Evolutionary conservation across 2,329 filamentous ascomycete species (phyloP).

Genomic region (Cladosporium phlei): DNA sequence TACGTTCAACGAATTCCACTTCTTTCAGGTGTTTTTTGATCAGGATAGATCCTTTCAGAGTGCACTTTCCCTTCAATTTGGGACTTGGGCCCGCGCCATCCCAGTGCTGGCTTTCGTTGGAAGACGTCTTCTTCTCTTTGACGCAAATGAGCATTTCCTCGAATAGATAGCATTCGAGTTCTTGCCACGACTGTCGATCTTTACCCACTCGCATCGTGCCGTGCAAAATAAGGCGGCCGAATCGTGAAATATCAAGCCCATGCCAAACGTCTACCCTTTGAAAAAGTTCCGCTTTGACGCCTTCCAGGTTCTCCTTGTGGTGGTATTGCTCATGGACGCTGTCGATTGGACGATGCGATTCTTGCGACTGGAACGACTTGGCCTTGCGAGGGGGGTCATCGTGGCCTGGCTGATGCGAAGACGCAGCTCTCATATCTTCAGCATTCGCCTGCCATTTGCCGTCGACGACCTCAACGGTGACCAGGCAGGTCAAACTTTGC

Average conservation of each 20-base stretch:
- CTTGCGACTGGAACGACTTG: constrained; percentile 37
- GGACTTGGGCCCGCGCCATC: constrained; percentile 28
- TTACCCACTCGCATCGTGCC: constrained; percentile 91
- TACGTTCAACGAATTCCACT: constrained; percentile 61
- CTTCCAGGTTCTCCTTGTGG: constrained; percentile 63
- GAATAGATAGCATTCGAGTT: constrained; percentile 94
- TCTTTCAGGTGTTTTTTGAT: constrained; percentile 97
- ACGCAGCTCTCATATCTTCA: constrained; percentile 64
- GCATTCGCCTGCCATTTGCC: constrained; percentile 84
- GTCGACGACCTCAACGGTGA: constrained; percentile 90
- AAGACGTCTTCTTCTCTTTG: constrained; percentile 78
- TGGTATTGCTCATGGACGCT: constrained; percentile 56
- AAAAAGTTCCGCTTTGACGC: constrained; percentile 79
- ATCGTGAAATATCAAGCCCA: constrained; percentile 85
- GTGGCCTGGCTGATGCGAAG: constrained; percentile 18
- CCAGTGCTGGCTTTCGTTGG: constrained; percentile 58
- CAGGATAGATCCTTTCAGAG: constrained; percentile 91
- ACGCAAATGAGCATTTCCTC: constrained; percentile 99
- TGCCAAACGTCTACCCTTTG: constrained; percentile 98
- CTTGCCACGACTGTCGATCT: constrained; percentile 94
- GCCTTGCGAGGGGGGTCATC: constrained; percentile 1
- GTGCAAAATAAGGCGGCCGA: constrained; percentile 85
- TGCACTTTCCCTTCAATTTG: constrained; percentile 67
- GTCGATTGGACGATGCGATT: constrained; percentile 34
- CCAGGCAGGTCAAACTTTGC: constrained; percentile 86